Evolutionary conservation across 2,329 filamentous ascomycete genomes (phyloP).

Genomic region (Pseudogymnoascus sp.): DNA sequence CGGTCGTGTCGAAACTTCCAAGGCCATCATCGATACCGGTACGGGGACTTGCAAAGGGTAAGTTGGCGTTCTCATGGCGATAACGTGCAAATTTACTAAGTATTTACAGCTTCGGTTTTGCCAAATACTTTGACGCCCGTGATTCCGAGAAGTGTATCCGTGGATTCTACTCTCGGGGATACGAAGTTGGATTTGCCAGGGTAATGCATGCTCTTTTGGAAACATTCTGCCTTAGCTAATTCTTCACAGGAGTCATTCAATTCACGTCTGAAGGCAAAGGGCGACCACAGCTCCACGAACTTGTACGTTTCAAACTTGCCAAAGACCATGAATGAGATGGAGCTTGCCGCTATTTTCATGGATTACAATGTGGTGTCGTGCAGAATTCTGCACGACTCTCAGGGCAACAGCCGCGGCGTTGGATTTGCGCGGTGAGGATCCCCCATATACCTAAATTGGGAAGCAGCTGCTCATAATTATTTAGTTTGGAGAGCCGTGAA

Average conservation of each 20-base stretch:
- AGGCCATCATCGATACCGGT: slow-evolving; percentile 93
- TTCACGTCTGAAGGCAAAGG: slow-evolving; percentile 91
- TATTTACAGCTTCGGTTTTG: slow-evolving; percentile 76
- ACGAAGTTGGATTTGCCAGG: slow-evolving; percentile 94
- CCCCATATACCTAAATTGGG: not conserved
- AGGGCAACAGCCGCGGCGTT: slow-evolving; percentile 91
- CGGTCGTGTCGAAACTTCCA: slow-evolving; percentile 89
- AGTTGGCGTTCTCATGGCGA: slow-evolving; percentile 22
- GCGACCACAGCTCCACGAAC: slow-evolving; percentile 84
- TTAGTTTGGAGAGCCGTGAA: slow-evolving; percentile 79
- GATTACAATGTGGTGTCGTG: slow-evolving; percentile 82
- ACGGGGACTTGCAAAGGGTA: slow-evolving; percentile 96
- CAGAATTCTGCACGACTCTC: slow-evolving; percentile 86
- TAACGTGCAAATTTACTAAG: slow-evolving; percentile 6
- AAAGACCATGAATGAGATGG: slow-evolving; percentile 83
- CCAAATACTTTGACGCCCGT: slow-evolving; percentile 81
- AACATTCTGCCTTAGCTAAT: slow-evolving; percentile 16
- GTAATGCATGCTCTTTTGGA: slow-evolving; percentile 37
- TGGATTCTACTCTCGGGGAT: slow-evolving; percentile 87
- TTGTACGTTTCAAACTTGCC: slow-evolving; percentile 97
- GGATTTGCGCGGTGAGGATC: slow-evolving; percentile 80
- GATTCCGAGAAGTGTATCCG: slow-evolving; percentile 95
- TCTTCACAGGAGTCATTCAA: slow-evolving; percentile 84
- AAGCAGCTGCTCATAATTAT: slow-evolving; percentile 15
- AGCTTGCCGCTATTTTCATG: slow-evolving; percentile 68